Evolutionary conservation across 306 rosid genomes (phyloP).

Genomic region (Prunus persica): Prunus_persica_NCBIv2 NC_034014.1:25536001-25536500

Average conservation of each 20-base stretch:
- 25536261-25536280: not conserved
- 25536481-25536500: conserved; percentile 62
- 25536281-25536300: not conserved
- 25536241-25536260: not conserved
- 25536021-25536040: not conserved
- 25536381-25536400: conserved; percentile 72
- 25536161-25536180: conserved; percentile 81
- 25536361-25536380: conserved; percentile 52
- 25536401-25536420: conserved; percentile 67
- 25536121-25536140: conserved; percentile 36
- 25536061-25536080: conserved; percentile 14
- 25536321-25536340: conserved; percentile 43
- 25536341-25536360: conserved; percentile 64
- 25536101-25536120: conserved; percentile 13
- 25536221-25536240: conserved; percentile 9
- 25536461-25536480: conserved; percentile 91
- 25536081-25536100: conserved; percentile 4
- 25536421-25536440: conserved; percentile 73
- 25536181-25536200: conserved; percentile 76
- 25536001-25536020: conserved; percentile 22
- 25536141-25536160: conserved; percentile 93
- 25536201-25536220: conserved; percentile 82
- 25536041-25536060: not conserved
- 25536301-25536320: not conserved
- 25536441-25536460: conserved; percentile 91